Base-by-base conservation (phyloP, 164 flowering plant species). In the Houttuynia cordata region DNA sequence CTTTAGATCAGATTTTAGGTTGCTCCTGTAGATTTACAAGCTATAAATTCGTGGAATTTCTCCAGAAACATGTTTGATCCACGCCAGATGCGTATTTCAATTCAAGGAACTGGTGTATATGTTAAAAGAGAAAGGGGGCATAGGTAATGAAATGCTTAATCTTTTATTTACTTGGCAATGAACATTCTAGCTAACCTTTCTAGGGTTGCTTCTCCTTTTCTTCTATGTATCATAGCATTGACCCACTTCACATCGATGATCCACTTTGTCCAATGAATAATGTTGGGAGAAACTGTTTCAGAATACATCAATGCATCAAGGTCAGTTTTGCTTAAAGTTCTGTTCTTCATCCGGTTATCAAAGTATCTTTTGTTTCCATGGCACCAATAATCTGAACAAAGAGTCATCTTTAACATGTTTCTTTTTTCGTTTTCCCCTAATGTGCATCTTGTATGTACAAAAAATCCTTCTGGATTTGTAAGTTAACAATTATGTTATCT, bases 241-340 rank as follows among this genome's bases (percentile, higher is more conserved):
- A 92, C 75, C 98, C 98, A 60, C 71, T 92, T 65, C 88, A 83
- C 76, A 82, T 92, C 58, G 98, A 92, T 62, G 98, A 92, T 74
- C 98, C 98, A 67, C 87, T 87, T 56, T 89, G 78, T 68, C 93
- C 95, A 39, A 79, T 89, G 61, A 92, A 92, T 74, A 92, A 92
- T 50, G 88, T 92, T 57, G 98, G 98, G 64, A 78, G 91, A 71
- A 92, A 92, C 62, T 92, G 98, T 79, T 92, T 92, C 53, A 79
- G 98, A 25, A 87, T 92, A 68, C 98, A 89, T 79, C 98, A 92
- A 63, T 92, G 98, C 65, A 84, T 89, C 67, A 92, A 92, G 98
- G 98, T 88, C 37, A 63, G 79, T 53, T 51, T 49, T 61, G 37
- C 6, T 30, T 6, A 30, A 30, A 30, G 37, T 30, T 30, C 37